Evolutionary conservation across 2,329 filamentous ascomycete species (phyloP).

Genomic region (Calonectria naviculata): DNA sequence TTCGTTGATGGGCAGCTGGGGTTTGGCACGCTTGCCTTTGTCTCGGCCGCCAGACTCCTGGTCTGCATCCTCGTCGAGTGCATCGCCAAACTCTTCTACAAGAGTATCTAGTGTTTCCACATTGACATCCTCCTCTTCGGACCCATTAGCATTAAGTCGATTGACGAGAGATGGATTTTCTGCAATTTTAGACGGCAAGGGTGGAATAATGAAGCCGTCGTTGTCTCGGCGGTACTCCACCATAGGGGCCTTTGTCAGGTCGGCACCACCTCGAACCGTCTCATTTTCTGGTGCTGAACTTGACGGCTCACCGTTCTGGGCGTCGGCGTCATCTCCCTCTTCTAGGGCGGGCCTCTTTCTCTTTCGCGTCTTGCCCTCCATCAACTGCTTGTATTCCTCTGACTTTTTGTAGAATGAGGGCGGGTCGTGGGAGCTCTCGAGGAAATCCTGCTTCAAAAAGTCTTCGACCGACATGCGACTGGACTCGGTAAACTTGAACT

Average conservation of each 20-base stretch:
- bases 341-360: slow-evolving; percentile 54
- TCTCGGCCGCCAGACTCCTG: slow-evolving; percentile 22
- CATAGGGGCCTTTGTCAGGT: slow-evolving; percentile 47
- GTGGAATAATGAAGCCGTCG: slow-evolving; percentile 76
- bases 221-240: slow-evolving; percentile 65
- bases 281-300: slow-evolving; percentile 2
- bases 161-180: slow-evolving; percentile 44
- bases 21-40: slow-evolving; percentile 45
- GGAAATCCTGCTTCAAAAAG: slow-evolving; percentile 77
- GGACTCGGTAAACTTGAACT: slow-evolving; percentile 89
- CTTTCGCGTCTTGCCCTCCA: slow-evolving; percentile 60
- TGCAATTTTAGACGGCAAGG: slow-evolving; percentile 54
- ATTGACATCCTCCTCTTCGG: slow-evolving; percentile 33
- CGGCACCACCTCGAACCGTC: slow-evolving; percentile 43
- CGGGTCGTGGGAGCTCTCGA: slow-evolving; percentile 82
- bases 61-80: slow-evolving; percentile 43
- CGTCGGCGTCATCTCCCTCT: slow-evolving; percentile 39
- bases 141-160: slow-evolving; percentile 25
- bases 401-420: slow-evolving; percentile 81
- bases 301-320: slow-evolving; percentile 20
- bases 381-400: slow-evolving; percentile 67
- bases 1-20: slow-evolving; percentile 67
- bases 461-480: slow-evolving; percentile 89
- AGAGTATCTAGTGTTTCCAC: slow-evolving; percentile 52
- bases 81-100: slow-evolving; percentile 58